Evolutionary conservation across 306 rosid species (phyloP).

Genomic region (Casuarina glauca): DNA sequence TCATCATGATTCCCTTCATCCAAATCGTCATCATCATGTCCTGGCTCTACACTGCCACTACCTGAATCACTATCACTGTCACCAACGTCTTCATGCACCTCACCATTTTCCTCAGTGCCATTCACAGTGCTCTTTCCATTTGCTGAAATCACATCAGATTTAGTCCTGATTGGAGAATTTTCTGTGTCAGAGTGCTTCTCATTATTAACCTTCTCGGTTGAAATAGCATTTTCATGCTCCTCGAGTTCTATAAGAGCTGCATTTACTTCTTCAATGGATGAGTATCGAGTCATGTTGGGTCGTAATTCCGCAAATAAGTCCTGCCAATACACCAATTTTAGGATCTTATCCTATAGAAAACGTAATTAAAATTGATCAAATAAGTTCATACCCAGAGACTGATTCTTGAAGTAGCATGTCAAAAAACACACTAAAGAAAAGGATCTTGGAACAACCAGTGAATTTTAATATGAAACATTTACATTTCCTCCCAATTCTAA

Average conservation of each 20-base stretch:
- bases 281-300: conserved; percentile 83
- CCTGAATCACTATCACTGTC: conserved; percentile 85
- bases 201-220: conserved; percentile 61
- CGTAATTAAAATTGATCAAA: neutral
- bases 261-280: conserved; percentile 80
- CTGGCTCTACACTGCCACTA: conserved; percentile 71
- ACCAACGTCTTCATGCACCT: conserved; percentile 58
- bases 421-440: neutral
- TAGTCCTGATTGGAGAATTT: conserved; percentile 53
- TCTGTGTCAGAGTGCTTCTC: conserved; percentile 77
- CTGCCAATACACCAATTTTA: conserved; percentile 41
- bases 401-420: conserved; percentile 9
- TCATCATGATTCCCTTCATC: conserved; percentile 83
- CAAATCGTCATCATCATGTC: conserved; percentile 76
- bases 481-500: neutral
- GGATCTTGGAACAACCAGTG: neutral
- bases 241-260: conserved; percentile 86
- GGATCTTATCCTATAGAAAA: conserved; percentile 14
- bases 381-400: neutral
- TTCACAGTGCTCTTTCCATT: conserved; percentile 61
- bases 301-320: conserved; percentile 95
- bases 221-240: conserved; percentile 63
- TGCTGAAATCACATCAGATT: conserved; percentile 39
- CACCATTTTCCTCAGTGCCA: conserved; percentile 67
- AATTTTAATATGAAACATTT: neutral